Conservation (phyloP, 768 basidiomycete species). For the Tulasnella sp. region DNA sequence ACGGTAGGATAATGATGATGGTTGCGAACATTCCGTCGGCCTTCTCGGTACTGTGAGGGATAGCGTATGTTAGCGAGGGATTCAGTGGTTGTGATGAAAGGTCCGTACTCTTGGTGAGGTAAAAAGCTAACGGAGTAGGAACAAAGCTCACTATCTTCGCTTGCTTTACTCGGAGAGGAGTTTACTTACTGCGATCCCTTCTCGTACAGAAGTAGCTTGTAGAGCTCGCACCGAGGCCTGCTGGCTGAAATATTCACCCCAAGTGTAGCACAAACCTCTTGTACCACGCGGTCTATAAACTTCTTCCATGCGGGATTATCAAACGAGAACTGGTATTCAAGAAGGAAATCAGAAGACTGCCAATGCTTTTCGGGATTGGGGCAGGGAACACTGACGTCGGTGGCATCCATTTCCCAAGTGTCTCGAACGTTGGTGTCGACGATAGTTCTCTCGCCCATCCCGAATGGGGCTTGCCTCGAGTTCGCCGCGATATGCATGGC, state of each 20-base stretch:
- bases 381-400: conserved; percentile 28
- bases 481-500: conserved; percentile 40
- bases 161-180: not conserved
- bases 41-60: conserved; percentile 43
- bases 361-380: not conserved
- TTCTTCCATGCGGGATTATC: conserved; percentile 42
- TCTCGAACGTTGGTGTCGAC: conserved; percentile 43
- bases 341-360: not conserved
- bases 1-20: conserved; percentile 47
- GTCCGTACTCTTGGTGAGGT: conserved; percentile 46
- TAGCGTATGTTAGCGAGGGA: not conserved
- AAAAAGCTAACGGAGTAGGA: conserved; percentile 38
- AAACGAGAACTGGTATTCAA: conserved; percentile 37
- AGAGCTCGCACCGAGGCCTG: conserved; percentile 41
- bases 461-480: conserved; percentile 45
- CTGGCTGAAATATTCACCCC: conserved; percentile 37
- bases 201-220: conserved; percentile 50
- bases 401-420: conserved; percentile 50
- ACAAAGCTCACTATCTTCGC: not conserved
- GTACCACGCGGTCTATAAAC: conserved; percentile 37
- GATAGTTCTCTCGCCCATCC: conserved; percentile 41
- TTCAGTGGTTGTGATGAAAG: not conserved
- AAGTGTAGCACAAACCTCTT: conserved; percentile 38
- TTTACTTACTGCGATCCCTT: conserved; percentile 48
- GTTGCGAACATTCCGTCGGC: conserved; percentile 51